Conservation (phyloP, 495 filamentous ascomycete genomes). For the Trypethelium eluteriae region DNA sequence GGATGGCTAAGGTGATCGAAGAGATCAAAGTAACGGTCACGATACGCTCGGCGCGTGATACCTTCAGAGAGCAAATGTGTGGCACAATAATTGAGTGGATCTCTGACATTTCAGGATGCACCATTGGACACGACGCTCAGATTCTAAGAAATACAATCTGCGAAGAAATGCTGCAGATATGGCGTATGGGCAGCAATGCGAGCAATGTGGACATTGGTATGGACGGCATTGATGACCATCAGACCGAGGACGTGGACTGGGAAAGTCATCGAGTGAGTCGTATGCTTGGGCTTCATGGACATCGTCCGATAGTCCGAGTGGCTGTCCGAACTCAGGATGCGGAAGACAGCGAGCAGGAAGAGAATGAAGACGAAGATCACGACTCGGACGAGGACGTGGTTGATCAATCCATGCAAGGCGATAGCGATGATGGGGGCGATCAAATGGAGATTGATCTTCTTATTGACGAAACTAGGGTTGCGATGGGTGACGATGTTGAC, state of each 20-base stretch:
- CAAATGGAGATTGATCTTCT: constrained; percentile 25
- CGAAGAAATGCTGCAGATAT: constrained; percentile 79
- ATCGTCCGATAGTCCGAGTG: constrained; percentile 17
- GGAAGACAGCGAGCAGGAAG: constrained; percentile 39
- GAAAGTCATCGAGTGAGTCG: not conserved
- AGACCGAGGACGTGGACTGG: constrained; percentile 38
- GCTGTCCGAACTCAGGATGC: constrained; percentile 42
- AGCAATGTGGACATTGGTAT: constrained; percentile 75
- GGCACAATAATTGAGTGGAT: constrained; percentile 97
- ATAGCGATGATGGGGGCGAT: constrained; percentile 26
- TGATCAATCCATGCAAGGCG: constrained; percentile 30
- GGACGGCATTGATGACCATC: constrained; percentile 85
- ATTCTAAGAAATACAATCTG: constrained; percentile 76
- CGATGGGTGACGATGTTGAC: constrained; percentile 48
- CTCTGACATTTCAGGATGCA: constrained; percentile 83
- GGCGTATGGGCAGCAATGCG: constrained; percentile 80
- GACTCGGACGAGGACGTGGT: constrained; percentile 41
- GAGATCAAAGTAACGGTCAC: constrained; percentile 94
- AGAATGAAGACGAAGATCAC: constrained; percentile 35
- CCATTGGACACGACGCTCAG: constrained; percentile 68
- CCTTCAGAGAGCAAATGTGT: constrained; percentile 96
- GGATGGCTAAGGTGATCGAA: constrained; percentile 75
- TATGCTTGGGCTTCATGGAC: constrained; percentile 11
- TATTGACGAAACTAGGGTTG: constrained; percentile 36
- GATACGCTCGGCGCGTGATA: constrained; percentile 86